Conservation (phyloP, 2,329 filamentous ascomycete genomes). For the Cladorrhinum sp. region DNA sequence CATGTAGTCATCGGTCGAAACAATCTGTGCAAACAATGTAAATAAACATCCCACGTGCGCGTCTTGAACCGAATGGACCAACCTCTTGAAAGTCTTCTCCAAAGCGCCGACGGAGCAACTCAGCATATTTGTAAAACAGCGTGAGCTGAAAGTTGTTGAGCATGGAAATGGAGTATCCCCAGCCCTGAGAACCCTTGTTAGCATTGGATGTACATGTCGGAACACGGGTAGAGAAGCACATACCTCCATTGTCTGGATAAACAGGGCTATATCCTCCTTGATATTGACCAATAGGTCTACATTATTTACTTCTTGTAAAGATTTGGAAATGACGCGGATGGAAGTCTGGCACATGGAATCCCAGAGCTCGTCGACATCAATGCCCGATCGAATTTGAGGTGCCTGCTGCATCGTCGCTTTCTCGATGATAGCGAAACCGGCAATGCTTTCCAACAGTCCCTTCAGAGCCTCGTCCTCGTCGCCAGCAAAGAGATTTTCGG, state of each 20-base stretch:
- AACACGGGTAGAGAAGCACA: constrained; percentile 27
- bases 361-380: constrained; percentile 98
- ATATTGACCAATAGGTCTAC: constrained; percentile 91
- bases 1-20: constrained; percentile 98
- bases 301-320: constrained; percentile 75
- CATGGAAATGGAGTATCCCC: constrained; percentile 79
- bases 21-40: constrained; percentile 46
- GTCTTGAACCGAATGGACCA: constrained; percentile 15
- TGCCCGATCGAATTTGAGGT: constrained; percentile 74
- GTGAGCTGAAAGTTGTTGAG: constrained; percentile 84
- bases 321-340: constrained; percentile 76
- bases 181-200: constrained; percentile 56
- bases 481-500: constrained; percentile 74
- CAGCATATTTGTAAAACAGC: constrained; percentile 90
- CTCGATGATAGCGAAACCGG: constrained; percentile 95
- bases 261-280: constrained; percentile 87
- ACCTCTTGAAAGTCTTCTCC: constrained; percentile 95
- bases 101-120: constrained; percentile 84
- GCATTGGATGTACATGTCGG: background rate
- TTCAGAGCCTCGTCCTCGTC: constrained; percentile 86
- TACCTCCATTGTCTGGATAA: constrained; percentile 98
- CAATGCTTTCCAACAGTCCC: constrained; percentile 86
- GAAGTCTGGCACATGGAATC: constrained; percentile 93
- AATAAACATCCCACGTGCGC: background rate
- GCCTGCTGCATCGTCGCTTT: constrained; percentile 86